These are phyloP conservation scores for Wickerhamomyces bovis DNA, from an alignment of 805 yeast genomes.

Conservation along the genomic window DNA sequence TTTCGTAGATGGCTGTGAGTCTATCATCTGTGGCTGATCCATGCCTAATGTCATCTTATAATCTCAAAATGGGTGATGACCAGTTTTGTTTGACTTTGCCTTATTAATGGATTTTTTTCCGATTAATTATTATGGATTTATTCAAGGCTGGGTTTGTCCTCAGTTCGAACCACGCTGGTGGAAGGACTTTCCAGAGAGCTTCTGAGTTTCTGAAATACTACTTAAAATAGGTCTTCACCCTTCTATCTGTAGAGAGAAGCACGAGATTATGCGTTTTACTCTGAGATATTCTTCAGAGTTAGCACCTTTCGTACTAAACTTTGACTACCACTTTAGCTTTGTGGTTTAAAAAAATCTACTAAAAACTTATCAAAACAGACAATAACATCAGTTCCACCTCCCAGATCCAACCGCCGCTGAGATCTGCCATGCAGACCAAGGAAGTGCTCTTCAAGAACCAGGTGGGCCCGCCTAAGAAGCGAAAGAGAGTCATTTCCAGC, in stretches of 20 bases:
- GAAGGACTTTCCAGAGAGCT: neutral
- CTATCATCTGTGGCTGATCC: neutral
- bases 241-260: too few relatives aligned
- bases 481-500: slow-evolving; percentile 19
- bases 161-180: neutral
- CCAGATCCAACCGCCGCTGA: neutral
- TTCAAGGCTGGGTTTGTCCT: too few relatives aligned
- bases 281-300: too few relatives aligned
- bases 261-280: too few relatives aligned
- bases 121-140: too few relatives aligned
- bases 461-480: slow-evolving; percentile 15
- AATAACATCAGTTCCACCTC: neutral
- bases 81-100: too few relatives aligned
- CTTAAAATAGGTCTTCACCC: neutral
- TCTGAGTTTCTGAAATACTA: neutral
- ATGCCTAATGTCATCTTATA: too few relatives aligned
- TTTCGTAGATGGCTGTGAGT: neutral
- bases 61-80: too few relatives aligned
- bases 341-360: too few relatives aligned
- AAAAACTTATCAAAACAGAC: neutral
- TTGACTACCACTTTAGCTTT: too few relatives aligned
- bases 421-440: neutral
- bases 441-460: slow-evolving; percentile 3
- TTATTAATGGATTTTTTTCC: too few relatives aligned
- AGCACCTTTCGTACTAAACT: too few relatives aligned